Evolutionary conservation across 306 rosid genomes (phyloP), one percentile per base, ranked within the genome.

Genomic region (Senna siamea): DNA sequence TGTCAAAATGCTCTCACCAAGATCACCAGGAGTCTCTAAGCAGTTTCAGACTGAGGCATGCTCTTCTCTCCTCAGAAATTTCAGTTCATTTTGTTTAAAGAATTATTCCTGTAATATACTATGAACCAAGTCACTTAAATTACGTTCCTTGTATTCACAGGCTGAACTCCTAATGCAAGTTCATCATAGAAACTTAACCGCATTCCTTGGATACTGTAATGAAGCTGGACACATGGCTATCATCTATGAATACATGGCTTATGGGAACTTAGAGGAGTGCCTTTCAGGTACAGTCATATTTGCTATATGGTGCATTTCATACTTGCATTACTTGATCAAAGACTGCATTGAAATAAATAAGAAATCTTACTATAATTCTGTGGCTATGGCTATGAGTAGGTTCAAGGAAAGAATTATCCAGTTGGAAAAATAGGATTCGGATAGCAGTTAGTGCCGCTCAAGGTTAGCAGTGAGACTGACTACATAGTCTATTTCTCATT

Each of bases 1-100:
- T 50, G 89, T 86, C 76, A 89, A 89, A 79, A 77, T 86, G 76
- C 82, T 89, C 54, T 80, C 85, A 38, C 38, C 69, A 10, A 66
- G 76, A 41, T 68, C 87, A n/a, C 6, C 74, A 22, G 79, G 70
- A 75, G 82, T 79, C 15, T 79, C 75, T 54, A 70, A 26, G 44
- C 78, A 88, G 73, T 88, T 86, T 72, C 82, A 81, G 66, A 74
- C 82, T 20, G 90, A 88, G 93, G 90, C 55, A 81, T 2, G 85
- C 19, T 50, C 7, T 41, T 22, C 47, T 34, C 56, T 10, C 4
- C 40, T 14, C 17, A 23, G 15, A 14, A 35, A 56, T 14, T 58
- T 48, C 0, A 48, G 70, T 20, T 48, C 38, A 80, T 53, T 70
- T 69, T 70, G 43, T 26, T 50, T 30, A 4, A 51, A 41, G 66